These are phyloP conservation scores for Alloteropsis semialata DNA, from an alignment of 176 grass and related monocot species.

Conservation along the genomic window DNA sequence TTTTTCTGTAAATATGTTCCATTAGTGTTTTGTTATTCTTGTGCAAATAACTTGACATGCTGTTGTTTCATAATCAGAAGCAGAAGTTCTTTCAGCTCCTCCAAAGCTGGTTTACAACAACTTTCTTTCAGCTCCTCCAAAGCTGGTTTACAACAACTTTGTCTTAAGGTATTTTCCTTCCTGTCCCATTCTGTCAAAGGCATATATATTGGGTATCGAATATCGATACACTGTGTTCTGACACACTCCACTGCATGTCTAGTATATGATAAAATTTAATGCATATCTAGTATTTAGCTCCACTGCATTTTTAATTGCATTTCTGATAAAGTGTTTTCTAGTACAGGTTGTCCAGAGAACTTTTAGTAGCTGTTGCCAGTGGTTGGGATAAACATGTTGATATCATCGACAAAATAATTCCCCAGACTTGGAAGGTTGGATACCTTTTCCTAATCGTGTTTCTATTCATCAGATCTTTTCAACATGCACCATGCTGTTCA, in stretches of 20 bases:
- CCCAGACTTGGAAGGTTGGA: slow-evolving; percentile 88
- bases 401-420: slow-evolving; percentile 85
- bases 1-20: neutral
- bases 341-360: slow-evolving; percentile 65
- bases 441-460: slow-evolving; percentile 13
- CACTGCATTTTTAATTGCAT: neutral
- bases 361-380: slow-evolving; percentile 72
- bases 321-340: slow-evolving; percentile 31
- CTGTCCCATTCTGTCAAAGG: neutral
- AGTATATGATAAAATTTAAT: slow-evolving; percentile 4
- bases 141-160: slow-evolving; percentile 92
- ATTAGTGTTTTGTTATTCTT: neutral
- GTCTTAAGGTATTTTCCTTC: slow-evolving; percentile 62
- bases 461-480: neutral
- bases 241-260: too few relatives aligned
- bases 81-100: slow-evolving; percentile 90
- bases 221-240: neutral
- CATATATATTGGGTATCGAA: neutral
- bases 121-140: slow-evolving; percentile 92
- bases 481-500: neutral
- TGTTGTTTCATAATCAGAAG: slow-evolving; percentile 54
- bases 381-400: slow-evolving; percentile 82
- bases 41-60: slow-evolving; percentile 1
- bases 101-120: slow-evolving; percentile 91
- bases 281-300: slow-evolving; percentile 13